Evolutionary conservation across 495 filamentous ascomycete species (phyloP).

Genomic region (Trichocladium antarcticum): DNA sequence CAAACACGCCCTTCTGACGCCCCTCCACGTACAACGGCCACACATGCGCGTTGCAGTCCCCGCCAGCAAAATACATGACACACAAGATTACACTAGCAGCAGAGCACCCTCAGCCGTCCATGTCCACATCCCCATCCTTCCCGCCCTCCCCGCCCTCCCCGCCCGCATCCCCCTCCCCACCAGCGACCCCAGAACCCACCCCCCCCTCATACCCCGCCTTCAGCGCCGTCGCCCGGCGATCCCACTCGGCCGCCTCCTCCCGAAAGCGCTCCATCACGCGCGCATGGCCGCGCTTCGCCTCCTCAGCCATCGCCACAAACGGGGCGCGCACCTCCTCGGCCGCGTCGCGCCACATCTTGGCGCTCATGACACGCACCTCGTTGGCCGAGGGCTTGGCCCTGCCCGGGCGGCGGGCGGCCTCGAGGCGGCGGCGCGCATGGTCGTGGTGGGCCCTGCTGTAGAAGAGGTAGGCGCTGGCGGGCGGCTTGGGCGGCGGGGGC

Average conservation of each 20-base stretch:
- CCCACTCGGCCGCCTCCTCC: constrained; percentile 53
- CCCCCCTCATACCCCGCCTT: constrained; percentile 49
- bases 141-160: not conserved
- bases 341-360: constrained; percentile 80
- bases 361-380: constrained; percentile 70
- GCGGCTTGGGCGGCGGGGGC: constrained; percentile 53
- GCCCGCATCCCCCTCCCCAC: constrained; percentile 21
- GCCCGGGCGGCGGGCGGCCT: constrained; percentile 50
- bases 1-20: not conserved
- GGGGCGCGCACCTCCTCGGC: constrained; percentile 55
- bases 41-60: no score
- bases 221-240: constrained; percentile 48
- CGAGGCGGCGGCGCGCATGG: constrained; percentile 59
- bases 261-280: constrained; percentile 48
- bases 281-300: constrained; percentile 52
- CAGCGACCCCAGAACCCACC: not conserved
- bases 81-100: not conserved
- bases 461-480: constrained; percentile 62
- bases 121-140: not conserved
- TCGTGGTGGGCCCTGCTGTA: constrained; percentile 75
- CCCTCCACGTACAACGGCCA: not conserved
- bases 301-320: constrained; percentile 60
- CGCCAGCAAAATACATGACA: not conserved
- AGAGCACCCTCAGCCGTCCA: not conserved
- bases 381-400: constrained; percentile 61